Conservation (phyloP, 208 protist species). For the Leishmania tarentolae region DNA sequence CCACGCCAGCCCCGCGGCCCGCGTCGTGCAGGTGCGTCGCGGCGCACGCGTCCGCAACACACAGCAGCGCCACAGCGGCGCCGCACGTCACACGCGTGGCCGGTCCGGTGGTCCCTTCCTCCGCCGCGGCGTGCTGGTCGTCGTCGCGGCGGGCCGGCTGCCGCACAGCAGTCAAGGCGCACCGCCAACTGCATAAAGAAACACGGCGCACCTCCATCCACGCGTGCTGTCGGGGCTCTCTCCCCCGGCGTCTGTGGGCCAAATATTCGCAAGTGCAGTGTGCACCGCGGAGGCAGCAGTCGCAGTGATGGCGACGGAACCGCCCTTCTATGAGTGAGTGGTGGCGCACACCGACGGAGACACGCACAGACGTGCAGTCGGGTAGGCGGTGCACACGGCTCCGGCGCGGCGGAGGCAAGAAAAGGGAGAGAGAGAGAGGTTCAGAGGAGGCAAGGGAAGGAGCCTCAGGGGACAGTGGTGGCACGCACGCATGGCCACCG, state of each 20-base stretch:
- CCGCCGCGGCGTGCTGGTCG: too few relatives aligned
- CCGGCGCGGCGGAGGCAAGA: not conserved
- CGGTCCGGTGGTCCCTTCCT: not conserved
- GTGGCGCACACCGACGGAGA: not conserved
- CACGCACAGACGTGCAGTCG: not conserved
- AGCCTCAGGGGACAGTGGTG: not conserved
- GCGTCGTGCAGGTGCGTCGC: not conserved
- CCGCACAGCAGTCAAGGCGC: not conserved
- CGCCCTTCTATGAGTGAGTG: not conserved
- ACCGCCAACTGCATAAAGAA: not conserved
- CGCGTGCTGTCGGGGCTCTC: not conserved
- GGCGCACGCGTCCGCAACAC: too few relatives aligned
- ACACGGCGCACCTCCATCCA: not conserved
- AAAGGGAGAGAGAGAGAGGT: not conserved
- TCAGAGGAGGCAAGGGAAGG: not conserved
- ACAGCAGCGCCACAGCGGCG: not conserved
- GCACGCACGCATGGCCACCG: not conserved
- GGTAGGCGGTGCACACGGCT: not conserved
- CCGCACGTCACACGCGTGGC: not conserved
- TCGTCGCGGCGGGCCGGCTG: too few relatives aligned
- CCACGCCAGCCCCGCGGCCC: not conserved
- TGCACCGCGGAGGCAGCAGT: not conserved
- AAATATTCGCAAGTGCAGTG: conserved; percentile 1
- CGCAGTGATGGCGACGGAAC: not conserved
- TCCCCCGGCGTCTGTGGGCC: not conserved